A percentile compares a stretch with the other conserved stretches of the same genome.
phyloP scores from a whole-genome alignment of 176 grass and related monocot genomes.

The Triticum monococcum region DNA sequence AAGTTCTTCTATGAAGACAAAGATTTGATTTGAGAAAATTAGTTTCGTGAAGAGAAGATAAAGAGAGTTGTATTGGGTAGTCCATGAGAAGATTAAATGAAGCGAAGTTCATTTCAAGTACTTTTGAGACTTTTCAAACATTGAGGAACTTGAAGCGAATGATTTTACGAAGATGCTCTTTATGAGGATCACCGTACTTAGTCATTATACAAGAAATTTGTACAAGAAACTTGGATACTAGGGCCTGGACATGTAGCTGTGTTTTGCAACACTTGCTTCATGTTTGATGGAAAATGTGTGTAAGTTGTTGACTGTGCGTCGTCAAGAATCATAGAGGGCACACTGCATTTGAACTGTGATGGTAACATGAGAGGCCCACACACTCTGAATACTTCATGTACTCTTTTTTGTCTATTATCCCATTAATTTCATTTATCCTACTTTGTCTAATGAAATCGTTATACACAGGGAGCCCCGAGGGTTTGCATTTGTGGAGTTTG shows the following conservation, averaged over 20 bases:
- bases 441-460: slow-evolving; percentile 16
- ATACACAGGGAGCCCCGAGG: slow-evolving; percentile 75
- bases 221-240: slow-evolving; percentile 59
- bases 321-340: slow-evolving; percentile 44
- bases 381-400: slow-evolving; percentile 17
- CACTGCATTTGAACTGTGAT: slow-evolving; percentile 45
- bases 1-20: slow-evolving; percentile 84
- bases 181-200: slow-evolving; percentile 45
- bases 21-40: slow-evolving; percentile 69
- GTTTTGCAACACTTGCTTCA: slow-evolving; percentile 55
- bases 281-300: slow-evolving; percentile 61
- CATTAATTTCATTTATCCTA: not conserved
- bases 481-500: slow-evolving; percentile 94
- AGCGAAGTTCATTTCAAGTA: slow-evolving; percentile 73
- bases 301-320: slow-evolving; percentile 60
- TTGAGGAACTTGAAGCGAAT: slow-evolving; percentile 59
- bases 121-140: slow-evolving; percentile 52
- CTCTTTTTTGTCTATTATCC: slow-evolving; percentile 22
- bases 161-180: slow-evolving; percentile 61
- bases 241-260: slow-evolving; percentile 52
- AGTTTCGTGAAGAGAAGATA: slow-evolving; percentile 73
- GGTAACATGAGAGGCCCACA: slow-evolving; percentile 35
- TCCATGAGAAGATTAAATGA: slow-evolving; percentile 81
- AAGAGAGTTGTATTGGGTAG: slow-evolving; percentile 41
- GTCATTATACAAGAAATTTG: slow-evolving; percentile 38